Evolutionary conservation across 2,329 filamentous ascomycete genomes (phyloP), one percentile per base, ranked within the genome.

Genomic region (Colletotrichum camelliae): DNA sequence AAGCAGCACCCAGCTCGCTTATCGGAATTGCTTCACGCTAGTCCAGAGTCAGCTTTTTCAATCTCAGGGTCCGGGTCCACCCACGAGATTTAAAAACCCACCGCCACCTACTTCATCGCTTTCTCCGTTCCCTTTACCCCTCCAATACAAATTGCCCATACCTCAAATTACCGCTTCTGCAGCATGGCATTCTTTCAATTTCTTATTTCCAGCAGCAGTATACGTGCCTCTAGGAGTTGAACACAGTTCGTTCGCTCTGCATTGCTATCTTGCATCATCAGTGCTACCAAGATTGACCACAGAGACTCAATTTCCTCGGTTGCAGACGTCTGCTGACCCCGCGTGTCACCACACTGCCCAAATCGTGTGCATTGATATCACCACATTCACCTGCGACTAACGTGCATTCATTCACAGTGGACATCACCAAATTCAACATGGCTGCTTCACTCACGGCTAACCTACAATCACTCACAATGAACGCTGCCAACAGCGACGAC

Each of bases 11-110:
- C n/a, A 52, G n/a, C 48, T 68, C 37, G 37, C 70, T 68, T 62
- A 73, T 74, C 67, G 24, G 37, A 21, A 74, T 57, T 58, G 67
- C 71, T 33, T 55, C 71, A 61, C 71, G 68, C 71, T 74, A 74
- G 71, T 74, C 71, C 71, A 24, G 67, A 58, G 55, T 70, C 43
- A 62, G 31, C 58, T 58, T 74, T 58, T 15, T 39, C 57, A 68
- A 60, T 70, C 71, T 64, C 37, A 66, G 62, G 62, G 62, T 66
- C 62, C 35, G 57, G 43, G 27, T 48, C 66, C 71, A 64, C 71
- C 37, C 66, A 74, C 67, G 67, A 70, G 13, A 64, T 64, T 74
- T 37, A 31, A 70, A 65, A 61, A 35, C 7, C 24, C 68, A 37
- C 66, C 58, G 58, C 71, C 67, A 18, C 39, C 39, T 55, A 33